Conservation (phyloP, 2,329 filamentous ascomycete genomes). For the Calonectria hawksworthii region DNA sequence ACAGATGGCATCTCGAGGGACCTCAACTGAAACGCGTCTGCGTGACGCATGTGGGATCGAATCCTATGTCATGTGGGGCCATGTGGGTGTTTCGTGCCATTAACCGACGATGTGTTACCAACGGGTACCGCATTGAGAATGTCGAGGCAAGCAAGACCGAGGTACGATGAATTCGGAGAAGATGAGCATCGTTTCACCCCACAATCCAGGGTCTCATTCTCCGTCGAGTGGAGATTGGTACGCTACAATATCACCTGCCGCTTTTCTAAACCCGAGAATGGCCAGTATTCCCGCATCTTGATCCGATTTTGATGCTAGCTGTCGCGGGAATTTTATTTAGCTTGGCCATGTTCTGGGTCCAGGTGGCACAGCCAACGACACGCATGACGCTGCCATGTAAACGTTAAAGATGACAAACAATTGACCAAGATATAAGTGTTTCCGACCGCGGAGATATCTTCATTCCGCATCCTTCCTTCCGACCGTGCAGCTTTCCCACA, state of each 20-base stretch:
- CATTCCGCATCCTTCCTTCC: background rate
- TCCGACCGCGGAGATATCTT: background rate
- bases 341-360: background rate
- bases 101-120: background rate
- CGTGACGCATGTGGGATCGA: background rate
- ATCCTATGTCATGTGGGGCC: background rate
- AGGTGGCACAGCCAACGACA: background rate
- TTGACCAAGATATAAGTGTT: background rate
- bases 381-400: background rate
- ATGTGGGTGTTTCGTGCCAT: background rate
- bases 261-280: too few species aligned
- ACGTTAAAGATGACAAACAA: background rate
- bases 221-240: background rate
- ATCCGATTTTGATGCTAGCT: background rate
- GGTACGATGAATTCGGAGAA: slow-evolving; percentile 2
- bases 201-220: background rate
- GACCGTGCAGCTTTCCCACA: background rate
- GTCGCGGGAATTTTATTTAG: background rate
- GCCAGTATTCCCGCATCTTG: background rate
- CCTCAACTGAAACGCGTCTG: background rate
- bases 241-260: background rate
- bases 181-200: background rate
- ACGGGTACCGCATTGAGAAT: background rate
- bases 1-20: background rate
- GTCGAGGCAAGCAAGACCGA: background rate